phyloP scores from a whole-genome alignment of 495 filamentous ascomycete species.

The Clohesyomyces aquaticus region DNA sequence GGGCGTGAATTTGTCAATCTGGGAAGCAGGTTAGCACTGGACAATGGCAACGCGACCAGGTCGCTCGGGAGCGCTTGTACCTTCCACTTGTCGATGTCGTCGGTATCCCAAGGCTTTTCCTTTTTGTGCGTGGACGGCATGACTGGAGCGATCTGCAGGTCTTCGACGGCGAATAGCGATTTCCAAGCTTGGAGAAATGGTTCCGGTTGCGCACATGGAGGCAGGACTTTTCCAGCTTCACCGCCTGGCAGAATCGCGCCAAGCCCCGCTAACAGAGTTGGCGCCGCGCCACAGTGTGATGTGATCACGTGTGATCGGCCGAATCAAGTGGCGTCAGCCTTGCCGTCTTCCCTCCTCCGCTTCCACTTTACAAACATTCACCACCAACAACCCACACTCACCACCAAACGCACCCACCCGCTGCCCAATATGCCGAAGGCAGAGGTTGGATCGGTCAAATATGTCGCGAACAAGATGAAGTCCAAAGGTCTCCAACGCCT shows the following conservation, averaged over 20 bases:
- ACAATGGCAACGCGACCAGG: too few relatives aligned
- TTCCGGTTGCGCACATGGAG: background rate
- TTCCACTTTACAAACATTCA: background rate
- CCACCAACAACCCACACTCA: background rate
- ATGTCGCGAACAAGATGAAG: conserved; percentile 87
- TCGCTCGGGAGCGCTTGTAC: conserved; percentile 46
- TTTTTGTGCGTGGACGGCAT: conserved; percentile 96
- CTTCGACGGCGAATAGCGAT: too few relatives aligned
- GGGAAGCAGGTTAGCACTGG: conserved; percentile 36
- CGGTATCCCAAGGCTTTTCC: conserved; percentile 97
- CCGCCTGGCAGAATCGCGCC: background rate
- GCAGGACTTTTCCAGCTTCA: background rate
- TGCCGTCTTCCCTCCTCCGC: background rate
- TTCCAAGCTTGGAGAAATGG: too few relatives aligned
- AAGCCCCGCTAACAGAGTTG: background rate
- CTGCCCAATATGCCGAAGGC: conserved; percentile 79
- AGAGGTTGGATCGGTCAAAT: conserved; percentile 84
- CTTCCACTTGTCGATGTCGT: conserved; percentile 98
- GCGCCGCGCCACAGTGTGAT: too few relatives aligned
- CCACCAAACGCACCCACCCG: background rate
- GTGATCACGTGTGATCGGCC: background rate
- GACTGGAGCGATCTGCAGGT: too few relatives aligned
- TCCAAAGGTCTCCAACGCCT: conserved; percentile 83
- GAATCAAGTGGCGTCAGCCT: conserved; percentile 2
- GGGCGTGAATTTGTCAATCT: conserved; percentile 78